phyloP scores from a whole-genome alignment of 2,329 filamentous ascomycete species.

The Fusarium verticillioides region DNA sequence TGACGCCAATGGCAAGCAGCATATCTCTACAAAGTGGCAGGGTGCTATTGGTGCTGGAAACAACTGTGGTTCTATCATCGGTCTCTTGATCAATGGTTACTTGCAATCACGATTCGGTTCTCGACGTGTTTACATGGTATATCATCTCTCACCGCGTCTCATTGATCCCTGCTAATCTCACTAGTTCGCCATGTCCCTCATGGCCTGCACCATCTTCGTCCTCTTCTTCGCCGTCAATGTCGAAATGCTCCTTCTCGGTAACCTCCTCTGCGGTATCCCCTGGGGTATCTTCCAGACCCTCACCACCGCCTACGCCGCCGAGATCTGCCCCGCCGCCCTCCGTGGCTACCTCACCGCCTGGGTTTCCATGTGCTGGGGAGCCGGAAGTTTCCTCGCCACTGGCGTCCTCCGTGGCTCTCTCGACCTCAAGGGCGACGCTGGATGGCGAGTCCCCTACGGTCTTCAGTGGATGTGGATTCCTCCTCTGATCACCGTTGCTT shows the following conservation, averaged over 20 bases:
- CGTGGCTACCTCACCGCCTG: constrained; percentile 60
- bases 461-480: constrained; percentile 61
- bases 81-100: constrained; percentile 60
- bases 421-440: constrained; percentile 52
- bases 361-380: constrained; percentile 61
- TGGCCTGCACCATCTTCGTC: constrained; percentile 59
- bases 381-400: constrained; percentile 58
- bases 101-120: constrained; percentile 60
- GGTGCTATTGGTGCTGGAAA: constrained; percentile 60
- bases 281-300: constrained; percentile 60
- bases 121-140: constrained; percentile 59
- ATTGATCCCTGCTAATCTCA: not conserved
- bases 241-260: constrained; percentile 54
- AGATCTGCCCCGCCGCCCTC: constrained; percentile 56
- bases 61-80: constrained; percentile 60
- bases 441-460: constrained; percentile 59
- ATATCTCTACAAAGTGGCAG: constrained; percentile 60
- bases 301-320: constrained; percentile 60
- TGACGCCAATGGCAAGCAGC: constrained; percentile 49
- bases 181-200: constrained; percentile 49
- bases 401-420: constrained; percentile 56
- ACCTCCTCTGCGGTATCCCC: constrained; percentile 59
- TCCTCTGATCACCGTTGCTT: constrained; percentile 54
- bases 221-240: constrained; percentile 58
- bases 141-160: not conserved